Evolutionary conservation across 2,329 filamentous ascomycete genomes (phyloP), one percentile per base, ranked within the genome.

Genomic region (Parastagonospora nodorum): DNA sequence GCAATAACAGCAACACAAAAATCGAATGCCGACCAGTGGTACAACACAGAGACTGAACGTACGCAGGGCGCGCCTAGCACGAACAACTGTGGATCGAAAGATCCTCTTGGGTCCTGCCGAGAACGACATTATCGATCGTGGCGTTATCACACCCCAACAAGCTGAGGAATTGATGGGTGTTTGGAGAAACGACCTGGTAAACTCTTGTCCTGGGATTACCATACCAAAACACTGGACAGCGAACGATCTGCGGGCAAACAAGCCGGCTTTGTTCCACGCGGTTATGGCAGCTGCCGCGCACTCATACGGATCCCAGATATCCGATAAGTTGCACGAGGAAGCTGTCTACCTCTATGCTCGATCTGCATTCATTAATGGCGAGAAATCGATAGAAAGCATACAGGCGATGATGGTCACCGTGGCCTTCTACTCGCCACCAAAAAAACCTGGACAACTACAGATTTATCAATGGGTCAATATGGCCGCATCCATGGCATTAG

Each of bases 211-310:
- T 15, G 65, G 64, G 4, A 66, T 71, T 11, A 60, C 60, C 3
- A 62, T 73, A 6, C 60, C 64, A 4, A 63, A 53, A 24, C 57
- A 71, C 14, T 72, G 69, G 63, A 68, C 67, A n/a, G 65, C 63
- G 2, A 45, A 60, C 12, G 56, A 71, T 9, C 52, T 73, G 4
- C 55, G 71, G 39, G 41, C 48, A 15, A 63, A 63, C 28, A 73
- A 72, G 35, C 69, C 69, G 11, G 67, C 66, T 8, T 51, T 73
- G 8, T 73, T 73, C 42, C 66, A 71, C 46, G 67, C 71, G 6
- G 62, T 73, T 8, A 72, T 73, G 69, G 69, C 69, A 3, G 71
- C 71, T 14, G 64, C 71, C 14, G 62, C 69, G n/a, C 69, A 70
- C 27, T 63, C 57, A 4, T 67, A 68, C 46, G 71, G 69, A 1